A percentile compares a stretch with the other conserved stretches of the same genome.
These are phyloP conservation scores for Theileria annulata DNA, from an alignment of 169 alveolate species.

Conservation along the genomic window DNA sequence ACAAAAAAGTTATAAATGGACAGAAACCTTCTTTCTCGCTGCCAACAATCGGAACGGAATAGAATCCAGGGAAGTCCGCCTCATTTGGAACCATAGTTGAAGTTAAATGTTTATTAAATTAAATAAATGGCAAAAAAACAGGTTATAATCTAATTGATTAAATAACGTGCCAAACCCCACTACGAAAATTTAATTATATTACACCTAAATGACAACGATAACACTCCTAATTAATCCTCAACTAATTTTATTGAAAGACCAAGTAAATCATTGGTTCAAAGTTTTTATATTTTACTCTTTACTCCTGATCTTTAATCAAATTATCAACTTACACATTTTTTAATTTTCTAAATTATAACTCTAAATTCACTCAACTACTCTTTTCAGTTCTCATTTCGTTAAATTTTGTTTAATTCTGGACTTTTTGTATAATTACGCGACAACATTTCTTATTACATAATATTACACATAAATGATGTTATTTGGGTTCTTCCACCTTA, in stretches of 20 bases:
- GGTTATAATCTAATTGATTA: neutral
- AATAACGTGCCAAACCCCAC: conserved; percentile 10
- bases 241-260: neutral
- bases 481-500: neutral
- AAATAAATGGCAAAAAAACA: neutral
- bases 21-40: conserved; percentile 53
- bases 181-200: neutral
- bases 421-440: neutral
- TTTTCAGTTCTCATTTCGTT: neutral
- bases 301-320: neutral
- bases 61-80: conserved; percentile 52
- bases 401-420: neutral
- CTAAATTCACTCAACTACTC: neutral
- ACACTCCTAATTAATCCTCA: neutral
- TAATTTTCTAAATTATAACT: neutral
- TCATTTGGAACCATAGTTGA: conserved; percentile 6
- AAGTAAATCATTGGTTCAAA: neutral
- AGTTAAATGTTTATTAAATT: neutral
- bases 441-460: neutral
- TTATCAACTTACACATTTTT: conserved; percentile 3
- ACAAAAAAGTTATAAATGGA: neutral
- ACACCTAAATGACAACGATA: neutral
- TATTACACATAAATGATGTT: neutral
- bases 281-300: neutral
- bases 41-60: conserved; percentile 46